Percentiles rank a stretch among this genome's conserved stretches.
Evolutionary conservation across 441 rosid genomes (phyloP).

Genomic region (Mallotus repandus): DNA sequence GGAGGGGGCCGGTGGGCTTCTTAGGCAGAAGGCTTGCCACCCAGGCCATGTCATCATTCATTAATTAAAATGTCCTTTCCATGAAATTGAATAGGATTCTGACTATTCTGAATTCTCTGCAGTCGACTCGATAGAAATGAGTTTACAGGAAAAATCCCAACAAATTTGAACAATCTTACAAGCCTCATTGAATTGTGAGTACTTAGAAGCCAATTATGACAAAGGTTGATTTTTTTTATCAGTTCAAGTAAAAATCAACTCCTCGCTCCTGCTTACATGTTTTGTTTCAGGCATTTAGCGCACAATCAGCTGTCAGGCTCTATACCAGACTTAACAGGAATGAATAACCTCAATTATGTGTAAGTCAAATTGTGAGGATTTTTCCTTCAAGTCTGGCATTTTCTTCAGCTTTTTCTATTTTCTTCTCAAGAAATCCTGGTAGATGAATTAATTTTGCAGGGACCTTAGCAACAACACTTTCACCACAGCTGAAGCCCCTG

Average conservation of each 20-base stretch:
- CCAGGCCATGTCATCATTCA: too few relatives aligned
- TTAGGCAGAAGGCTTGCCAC: too few relatives aligned
- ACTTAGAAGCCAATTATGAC: background rate
- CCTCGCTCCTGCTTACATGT: constrained; percentile 1
- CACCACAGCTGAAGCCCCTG: constrained; percentile 66
- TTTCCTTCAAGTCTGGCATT: constrained; percentile 6
- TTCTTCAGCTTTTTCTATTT: background rate
- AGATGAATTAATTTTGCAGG: constrained; percentile 40
- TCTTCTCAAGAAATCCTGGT: constrained; percentile 9
- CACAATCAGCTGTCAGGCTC: constrained; percentile 72
- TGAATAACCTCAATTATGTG: constrained; percentile 79
- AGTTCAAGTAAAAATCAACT: constrained; percentile 5
- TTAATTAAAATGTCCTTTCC: background rate
- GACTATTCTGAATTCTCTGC: constrained; percentile 31
- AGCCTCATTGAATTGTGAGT: constrained; percentile 77
- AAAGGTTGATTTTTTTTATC: too few relatives aligned
- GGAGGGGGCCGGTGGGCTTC: too few relatives aligned
- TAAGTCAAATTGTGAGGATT: constrained; percentile 33
- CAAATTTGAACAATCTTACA: constrained; percentile 70
- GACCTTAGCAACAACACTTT: constrained; percentile 90
- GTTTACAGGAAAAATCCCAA: constrained; percentile 62
- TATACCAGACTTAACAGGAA: constrained; percentile 66
- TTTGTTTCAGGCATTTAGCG: constrained; percentile 68
- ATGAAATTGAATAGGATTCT: constrained; percentile 1
- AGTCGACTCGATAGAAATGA: constrained; percentile 93